Evolutionary conservation across 345 rosid genomes (phyloP), one percentile per base, ranked within the genome.

Genomic region (Cochlearia excelsa): DNA sequence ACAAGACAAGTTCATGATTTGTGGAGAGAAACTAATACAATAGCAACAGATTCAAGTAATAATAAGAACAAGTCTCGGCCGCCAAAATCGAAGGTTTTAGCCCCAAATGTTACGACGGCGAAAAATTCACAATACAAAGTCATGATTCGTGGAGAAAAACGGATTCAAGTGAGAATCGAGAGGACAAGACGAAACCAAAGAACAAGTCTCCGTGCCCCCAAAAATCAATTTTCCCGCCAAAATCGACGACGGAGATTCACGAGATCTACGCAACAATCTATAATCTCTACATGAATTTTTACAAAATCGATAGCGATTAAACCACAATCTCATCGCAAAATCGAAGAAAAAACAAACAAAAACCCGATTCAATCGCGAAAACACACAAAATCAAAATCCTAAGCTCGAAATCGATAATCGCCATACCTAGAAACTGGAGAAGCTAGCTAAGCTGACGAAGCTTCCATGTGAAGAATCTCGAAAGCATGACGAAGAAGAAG

Each of bases 181-280:
- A n/a, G n/a, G n/a, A n/a, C n/a, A n/a, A n/a, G n/a, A n/a, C n/a
- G n/a, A n/a, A 26, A 42, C 6, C 6, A 34, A n/a, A 45, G 30
- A 35, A 34, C 10, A 37, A 30, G 38, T 9, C 51, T 27, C 39
- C 30, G 5, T 27, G 27, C 9, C 4, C 28, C 42, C 31, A n/a
- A n/a, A n/a, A n/a, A n/a, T n/a, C n/a, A n/a, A n/a, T n/a, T 69
- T 68, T 55, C 63, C 52, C 73, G 73, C 74, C 73, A 69, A 61
- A 61, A 41, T 40, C 41, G 40, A 44, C 27, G n/a, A 27, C 5
- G 26, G 8, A 4, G 49, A 61, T 47, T 61, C 47, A 41, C 16
- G 46, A 47, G 40, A 61, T 2, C 6, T 43, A 8, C 6, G 3
- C 31, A 39, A 46, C n/a, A 48, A 7, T 61, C 38, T 7, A n/a